phyloP scores from a whole-genome alignment of 176 grass and related monocot genomes.

The Guadua angustifolia region DNA sequence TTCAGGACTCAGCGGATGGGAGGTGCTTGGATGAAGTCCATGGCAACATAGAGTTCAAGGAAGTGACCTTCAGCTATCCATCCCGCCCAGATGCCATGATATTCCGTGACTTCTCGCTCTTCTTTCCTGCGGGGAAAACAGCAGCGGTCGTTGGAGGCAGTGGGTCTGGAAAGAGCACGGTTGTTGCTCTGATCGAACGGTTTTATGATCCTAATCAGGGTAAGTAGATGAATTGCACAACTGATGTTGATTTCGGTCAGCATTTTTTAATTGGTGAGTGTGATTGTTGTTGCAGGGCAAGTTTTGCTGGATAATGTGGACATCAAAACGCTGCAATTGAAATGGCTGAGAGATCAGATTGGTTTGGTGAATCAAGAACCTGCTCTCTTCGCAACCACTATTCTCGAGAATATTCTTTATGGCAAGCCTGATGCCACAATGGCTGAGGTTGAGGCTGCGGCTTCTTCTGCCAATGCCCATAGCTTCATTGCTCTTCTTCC shows the following conservation, averaged over 20 bases:
- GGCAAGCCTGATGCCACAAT: constrained; percentile 78
- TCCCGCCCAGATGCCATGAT: constrained; percentile 79
- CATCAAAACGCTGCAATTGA: constrained; percentile 73
- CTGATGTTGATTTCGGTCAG: neutral
- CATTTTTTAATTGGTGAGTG: neutral
- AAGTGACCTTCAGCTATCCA: constrained; percentile 80
- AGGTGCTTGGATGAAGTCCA: constrained; percentile 73
- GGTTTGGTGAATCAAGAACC: constrained; percentile 92
- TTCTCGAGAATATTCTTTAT: constrained; percentile 84
- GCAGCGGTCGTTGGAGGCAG: constrained; percentile 76
- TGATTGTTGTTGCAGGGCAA: constrained; percentile 58
- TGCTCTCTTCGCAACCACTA: constrained; percentile 77
- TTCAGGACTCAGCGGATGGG: constrained; percentile 63
- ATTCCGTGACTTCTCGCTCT: constrained; percentile 87
- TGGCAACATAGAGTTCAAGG: constrained; percentile 90
- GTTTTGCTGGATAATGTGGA: constrained; percentile 75
- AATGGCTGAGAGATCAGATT: constrained; percentile 87
- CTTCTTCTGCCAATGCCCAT: constrained; percentile 64
- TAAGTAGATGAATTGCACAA: constrained; percentile 30
- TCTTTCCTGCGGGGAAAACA: constrained; percentile 82
- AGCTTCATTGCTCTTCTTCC: too few relatives aligned
- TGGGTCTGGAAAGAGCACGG: constrained; percentile 90
- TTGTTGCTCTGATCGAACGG: constrained; percentile 78
- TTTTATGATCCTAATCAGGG: constrained; percentile 93
- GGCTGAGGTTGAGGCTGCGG: constrained; percentile 73